Evolutionary conservation across 306 rosid genomes (phyloP), one percentile per base, ranked within the genome.

Genomic region (Prunus armeniaca): DNA sequence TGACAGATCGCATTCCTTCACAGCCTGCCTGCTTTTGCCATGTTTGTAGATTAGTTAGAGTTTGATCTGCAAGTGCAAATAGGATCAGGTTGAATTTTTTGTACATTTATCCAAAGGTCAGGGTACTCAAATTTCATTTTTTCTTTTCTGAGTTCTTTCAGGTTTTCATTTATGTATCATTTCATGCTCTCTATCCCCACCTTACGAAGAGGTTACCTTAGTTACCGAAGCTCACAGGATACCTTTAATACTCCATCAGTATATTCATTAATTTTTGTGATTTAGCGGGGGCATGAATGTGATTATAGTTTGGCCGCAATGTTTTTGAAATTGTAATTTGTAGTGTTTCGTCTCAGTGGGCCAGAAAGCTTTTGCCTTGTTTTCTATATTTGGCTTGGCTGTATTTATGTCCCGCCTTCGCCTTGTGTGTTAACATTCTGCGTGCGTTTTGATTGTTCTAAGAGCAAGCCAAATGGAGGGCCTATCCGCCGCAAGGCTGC

Each of bases 31-130:
- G 83, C 75, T 74, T 73, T 77, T 62, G 68, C 10, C 68, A 12
- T 62, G 79, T 19, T 57, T 69, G 77, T 78, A 82, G 82, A 55
- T 56, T 82, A 68, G 65, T 77, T 67, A 57, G 79, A 73, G 65
- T 51, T 67, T 28, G 76, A 67, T 74, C 65, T 50, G 69, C 56
- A 32, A 19, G 10, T 67, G 64, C 67, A 51, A 30, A 49, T 57
- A 74, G 83, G 74, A 66, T 74, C 75, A 67, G 79, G 83, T 79
- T 64, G 77, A 67, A 69, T 61, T 45, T 58, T 51, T 49, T 69
- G 66, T 73, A 46, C 77, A 69, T 82, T 72, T 63, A 27, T 52
- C 64, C 43, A 41, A 38, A 38, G 58, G 50, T 41, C 83, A 55
- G 74, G 80, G 74, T 71, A 25, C 38, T 65, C 77, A n/a, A 67